Evolutionary conservation across 495 filamentous ascomycete species (phyloP).

Genomic region (Parathielavia appendiculata): DNA sequence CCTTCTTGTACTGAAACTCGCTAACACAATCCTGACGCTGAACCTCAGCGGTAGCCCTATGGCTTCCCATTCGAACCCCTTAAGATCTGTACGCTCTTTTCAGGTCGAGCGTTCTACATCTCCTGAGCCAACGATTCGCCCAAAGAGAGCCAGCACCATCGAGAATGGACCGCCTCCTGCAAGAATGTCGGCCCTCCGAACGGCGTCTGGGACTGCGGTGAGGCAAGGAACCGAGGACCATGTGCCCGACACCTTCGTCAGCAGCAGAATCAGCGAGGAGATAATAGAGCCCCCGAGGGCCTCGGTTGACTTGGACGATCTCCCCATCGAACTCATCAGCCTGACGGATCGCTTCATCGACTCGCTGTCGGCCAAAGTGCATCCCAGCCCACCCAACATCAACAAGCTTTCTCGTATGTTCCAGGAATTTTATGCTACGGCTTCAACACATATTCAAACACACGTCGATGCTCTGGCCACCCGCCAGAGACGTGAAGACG

Average conservation of each 20-base stretch:
- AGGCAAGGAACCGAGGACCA: slow-evolving; percentile 19
- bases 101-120: slow-evolving; percentile 23
- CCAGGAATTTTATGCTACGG: slow-evolving; percentile 87
- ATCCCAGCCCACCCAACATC: slow-evolving; percentile 75
- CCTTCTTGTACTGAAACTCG: background rate
- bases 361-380: slow-evolving; percentile 80
- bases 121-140: slow-evolving; percentile 28
- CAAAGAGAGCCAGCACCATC: slow-evolving; percentile 58
- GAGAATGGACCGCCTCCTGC: slow-evolving; percentile 48
- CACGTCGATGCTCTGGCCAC: slow-evolving; percentile 80
- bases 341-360: slow-evolving; percentile 93
- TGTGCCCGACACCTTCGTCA: slow-evolving; percentile 46
- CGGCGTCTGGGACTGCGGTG: slow-evolving; percentile 27
- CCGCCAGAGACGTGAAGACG: slow-evolving; percentile 58
- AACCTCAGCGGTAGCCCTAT: slow-evolving; percentile 20
- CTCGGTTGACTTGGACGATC: slow-evolving; percentile 69
- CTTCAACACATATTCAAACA: slow-evolving; percentile 76
- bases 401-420: slow-evolving; percentile 81
- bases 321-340: slow-evolving; percentile 88
- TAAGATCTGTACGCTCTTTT: slow-evolving; percentile 29
- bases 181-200: slow-evolving; percentile 28
- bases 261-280: slow-evolving; percentile 48
- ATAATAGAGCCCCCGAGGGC: slow-evolving; percentile 48
- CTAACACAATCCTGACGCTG: slow-evolving; percentile 16
- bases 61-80: slow-evolving; percentile 22